These are phyloP conservation scores for Gyromitra esculenta DNA, from an alignment of 2,329 filamentous ascomycete species.

Conservation along the genomic window DNA sequence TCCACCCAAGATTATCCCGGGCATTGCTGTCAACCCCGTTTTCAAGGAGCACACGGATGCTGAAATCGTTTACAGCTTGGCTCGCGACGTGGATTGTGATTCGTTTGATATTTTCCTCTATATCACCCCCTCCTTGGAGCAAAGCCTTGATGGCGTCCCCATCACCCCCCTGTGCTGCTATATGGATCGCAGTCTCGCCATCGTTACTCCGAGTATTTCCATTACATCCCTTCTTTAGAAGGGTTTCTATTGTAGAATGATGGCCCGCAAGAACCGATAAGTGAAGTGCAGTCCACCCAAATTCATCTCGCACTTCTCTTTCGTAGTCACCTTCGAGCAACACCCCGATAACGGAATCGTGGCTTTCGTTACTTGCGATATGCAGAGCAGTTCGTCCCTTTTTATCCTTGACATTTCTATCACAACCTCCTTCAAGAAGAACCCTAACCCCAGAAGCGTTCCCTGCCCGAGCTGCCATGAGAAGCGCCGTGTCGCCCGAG, in stretches of 20 bases:
- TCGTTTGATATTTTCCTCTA: slow-evolving; percentile 46
- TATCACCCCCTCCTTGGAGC: slow-evolving; percentile 38
- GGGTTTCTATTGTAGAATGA: slow-evolving; percentile 34
- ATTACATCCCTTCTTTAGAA: slow-evolving; percentile 39
- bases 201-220: slow-evolving; percentile 42
- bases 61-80: slow-evolving; percentile 47
- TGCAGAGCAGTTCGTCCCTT: slow-evolving; percentile 42
- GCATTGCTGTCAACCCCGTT: slow-evolving; percentile 40
- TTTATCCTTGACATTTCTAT: slow-evolving; percentile 34
- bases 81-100: slow-evolving; percentile 47
- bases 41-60: slow-evolving; percentile 44
- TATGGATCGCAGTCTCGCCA: slow-evolving; percentile 45
- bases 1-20: slow-evolving; percentile 42
- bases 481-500: slow-evolving; percentile 33
- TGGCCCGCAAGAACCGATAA: slow-evolving; percentile 45
- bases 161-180: slow-evolving; percentile 43
- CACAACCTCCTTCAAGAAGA: slow-evolving; percentile 40
- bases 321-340: slow-evolving; percentile 39
- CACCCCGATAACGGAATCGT: slow-evolving; percentile 23
- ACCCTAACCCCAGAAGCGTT: slow-evolving; percentile 29
- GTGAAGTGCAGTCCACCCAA: slow-evolving; percentile 47
- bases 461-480: slow-evolving; percentile 35
- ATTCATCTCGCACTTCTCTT: slow-evolving; percentile 37
- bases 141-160: slow-evolving; percentile 41
- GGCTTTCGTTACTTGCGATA: slow-evolving; percentile 36